Evolutionary conservation across 768 basidiomycete species (phyloP).

Genomic region (Rubroboletus pulcherrimus): DNA sequence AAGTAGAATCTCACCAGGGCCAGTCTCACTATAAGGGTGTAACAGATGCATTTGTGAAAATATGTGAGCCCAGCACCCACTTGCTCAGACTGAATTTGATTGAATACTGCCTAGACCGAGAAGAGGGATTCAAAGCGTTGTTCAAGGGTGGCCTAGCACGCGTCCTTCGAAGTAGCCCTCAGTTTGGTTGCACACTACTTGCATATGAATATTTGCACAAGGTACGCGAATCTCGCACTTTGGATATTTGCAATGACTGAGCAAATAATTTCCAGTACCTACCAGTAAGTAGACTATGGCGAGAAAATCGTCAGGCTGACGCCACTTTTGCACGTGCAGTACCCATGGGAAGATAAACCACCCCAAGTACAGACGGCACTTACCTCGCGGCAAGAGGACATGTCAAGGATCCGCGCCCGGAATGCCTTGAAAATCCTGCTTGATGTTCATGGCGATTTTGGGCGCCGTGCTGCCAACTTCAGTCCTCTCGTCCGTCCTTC

Average conservation of each 20-base stretch:
- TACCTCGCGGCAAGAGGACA: slow-evolving; percentile 71
- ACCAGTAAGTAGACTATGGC: slow-evolving; percentile 23
- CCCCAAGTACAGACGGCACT: slow-evolving; percentile 66
- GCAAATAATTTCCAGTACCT: slow-evolving; percentile 24
- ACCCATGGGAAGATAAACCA: slow-evolving; percentile 74
- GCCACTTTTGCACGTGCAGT: slow-evolving; percentile 41
- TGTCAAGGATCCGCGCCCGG: slow-evolving; percentile 85
- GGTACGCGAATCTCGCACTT: slow-evolving; percentile 34
- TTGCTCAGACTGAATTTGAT: slow-evolving; percentile 8
- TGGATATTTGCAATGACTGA: not conserved
- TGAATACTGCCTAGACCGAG: slow-evolving; percentile 50
- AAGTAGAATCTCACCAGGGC: slow-evolving; percentile 88
- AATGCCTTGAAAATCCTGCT: slow-evolving; percentile 92
- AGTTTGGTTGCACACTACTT: slow-evolving; percentile 92
- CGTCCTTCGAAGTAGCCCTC: slow-evolving; percentile 81
- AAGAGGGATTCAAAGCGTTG: slow-evolving; percentile 85
- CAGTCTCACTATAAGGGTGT: slow-evolving; percentile 91
- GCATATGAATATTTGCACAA: slow-evolving; percentile 73
- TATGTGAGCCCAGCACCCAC: slow-evolving; percentile 55
- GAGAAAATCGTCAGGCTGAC: slow-evolving; percentile 4
- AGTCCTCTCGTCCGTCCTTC: slow-evolving; percentile 21
- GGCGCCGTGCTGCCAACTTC: slow-evolving; percentile 48
- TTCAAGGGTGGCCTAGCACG: slow-evolving; percentile 93
- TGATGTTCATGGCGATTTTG: slow-evolving; percentile 89
- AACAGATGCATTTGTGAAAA: slow-evolving; percentile 84